Evolutionary conservation across 768 basidiomycete genomes (phyloP).

Genomic region (Cyclocybe aegerita): DNA sequence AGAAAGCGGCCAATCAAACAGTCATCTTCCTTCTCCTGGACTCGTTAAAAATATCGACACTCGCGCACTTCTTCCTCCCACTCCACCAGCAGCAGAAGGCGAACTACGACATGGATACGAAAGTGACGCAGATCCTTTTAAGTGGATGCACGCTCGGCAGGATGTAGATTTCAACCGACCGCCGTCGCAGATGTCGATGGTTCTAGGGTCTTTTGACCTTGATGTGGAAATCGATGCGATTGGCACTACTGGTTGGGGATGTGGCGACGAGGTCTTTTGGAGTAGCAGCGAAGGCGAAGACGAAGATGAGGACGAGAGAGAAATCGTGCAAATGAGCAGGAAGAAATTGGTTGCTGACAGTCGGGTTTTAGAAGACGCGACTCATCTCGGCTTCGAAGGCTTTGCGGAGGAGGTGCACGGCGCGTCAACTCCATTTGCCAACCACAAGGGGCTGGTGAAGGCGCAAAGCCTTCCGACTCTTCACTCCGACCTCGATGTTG

Average conservation of each 20-base stretch:
- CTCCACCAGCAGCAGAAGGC: background rate
- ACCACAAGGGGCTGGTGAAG: no score
- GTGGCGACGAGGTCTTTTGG: constrained; percentile 11
- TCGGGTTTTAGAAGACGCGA: no score
- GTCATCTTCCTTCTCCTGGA: background rate
- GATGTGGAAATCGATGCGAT: constrained; percentile 4
- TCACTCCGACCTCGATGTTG: no score
- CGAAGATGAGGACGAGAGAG: background rate
- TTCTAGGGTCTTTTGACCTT: background rate
- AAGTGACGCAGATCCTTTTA: constrained; percentile 7
- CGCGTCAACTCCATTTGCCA: no score
- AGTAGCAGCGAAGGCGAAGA: constrained; percentile 13
- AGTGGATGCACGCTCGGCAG: constrained; percentile 25
- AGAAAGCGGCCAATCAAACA: no score
- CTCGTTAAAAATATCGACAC: background rate
- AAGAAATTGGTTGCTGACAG: no score
- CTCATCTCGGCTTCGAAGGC: no score
- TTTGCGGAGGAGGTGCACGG: no score
- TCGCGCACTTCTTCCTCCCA: background rate
- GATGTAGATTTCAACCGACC: constrained; percentile 39
- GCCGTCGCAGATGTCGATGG: constrained; percentile 33
- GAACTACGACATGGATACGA: background rate
- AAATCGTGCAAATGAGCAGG: background rate
- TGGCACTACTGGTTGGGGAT: background rate
- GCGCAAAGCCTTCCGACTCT: no score